phyloP scores from a whole-genome alignment of 2,329 filamentous ascomycete species.

The Decorospora gaudefroyi region DNA sequence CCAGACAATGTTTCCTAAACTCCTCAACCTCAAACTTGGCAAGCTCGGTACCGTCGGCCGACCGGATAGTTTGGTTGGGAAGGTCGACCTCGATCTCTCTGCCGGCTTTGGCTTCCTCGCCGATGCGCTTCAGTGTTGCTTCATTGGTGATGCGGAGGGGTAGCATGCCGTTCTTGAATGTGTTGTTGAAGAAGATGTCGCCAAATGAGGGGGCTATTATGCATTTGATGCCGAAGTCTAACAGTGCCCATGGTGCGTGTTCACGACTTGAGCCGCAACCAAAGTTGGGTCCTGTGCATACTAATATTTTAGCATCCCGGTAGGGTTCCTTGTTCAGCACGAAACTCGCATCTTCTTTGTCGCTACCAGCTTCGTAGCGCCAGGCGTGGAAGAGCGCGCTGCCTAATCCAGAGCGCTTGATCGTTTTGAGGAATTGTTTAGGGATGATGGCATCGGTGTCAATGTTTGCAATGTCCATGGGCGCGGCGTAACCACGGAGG shows the following conservation, averaged over 20 bases:
- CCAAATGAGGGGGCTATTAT: constrained; percentile 86
- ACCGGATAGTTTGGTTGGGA: constrained; percentile 79
- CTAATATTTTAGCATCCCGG: constrained; percentile 81
- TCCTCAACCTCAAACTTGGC: constrained; percentile 84
- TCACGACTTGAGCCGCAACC: constrained; percentile 92
- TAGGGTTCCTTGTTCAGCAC: constrained; percentile 90
- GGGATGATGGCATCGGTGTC: constrained; percentile 99
- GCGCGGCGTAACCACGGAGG: constrained; percentile 84
- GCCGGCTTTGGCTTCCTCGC: constrained; percentile 76
- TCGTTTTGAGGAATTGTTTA: constrained; percentile 99
- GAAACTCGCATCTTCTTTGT: constrained; percentile 77
- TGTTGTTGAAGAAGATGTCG: constrained; percentile 99
- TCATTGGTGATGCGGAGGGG: constrained; percentile 76
- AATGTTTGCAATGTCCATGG: constrained; percentile 84
- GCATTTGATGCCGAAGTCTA: constrained; percentile 94
- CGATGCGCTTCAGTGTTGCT: constrained; percentile 68
- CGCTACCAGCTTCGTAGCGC: constrained; percentile 68
- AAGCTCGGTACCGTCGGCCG: constrained; percentile 72
- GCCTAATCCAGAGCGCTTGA: constrained; percentile 94
- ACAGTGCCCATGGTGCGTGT: constrained; percentile 94
- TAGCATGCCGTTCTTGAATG: constrained; percentile 99
- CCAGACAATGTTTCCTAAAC: constrained; percentile 90
- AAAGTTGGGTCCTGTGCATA: constrained; percentile 91
- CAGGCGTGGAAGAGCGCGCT: constrained; percentile 83
- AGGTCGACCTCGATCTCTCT: constrained; percentile 89